These are phyloP conservation scores for Kodamaea suecica DNA, from an alignment of 1,139 yeast species.

Conservation along the genomic window DNA sequence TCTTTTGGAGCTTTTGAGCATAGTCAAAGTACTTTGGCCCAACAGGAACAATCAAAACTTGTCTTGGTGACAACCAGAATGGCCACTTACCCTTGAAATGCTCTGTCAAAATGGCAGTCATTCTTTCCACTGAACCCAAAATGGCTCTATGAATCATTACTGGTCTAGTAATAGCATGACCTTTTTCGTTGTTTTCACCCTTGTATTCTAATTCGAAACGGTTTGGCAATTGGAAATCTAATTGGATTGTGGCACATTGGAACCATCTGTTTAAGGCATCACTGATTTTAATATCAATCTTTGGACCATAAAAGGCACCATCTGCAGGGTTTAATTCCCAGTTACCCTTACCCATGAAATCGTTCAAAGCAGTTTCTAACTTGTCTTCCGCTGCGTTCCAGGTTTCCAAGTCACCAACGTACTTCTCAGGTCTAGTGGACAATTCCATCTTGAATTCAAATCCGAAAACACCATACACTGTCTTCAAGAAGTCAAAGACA, in stretches of 20 bases:
- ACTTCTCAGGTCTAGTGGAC: slow-evolving; percentile 92
- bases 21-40: slow-evolving; percentile 89
- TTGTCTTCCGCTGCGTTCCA: slow-evolving; percentile 88
- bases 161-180: slow-evolving; percentile 54
- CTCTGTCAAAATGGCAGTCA: slow-evolving; percentile 96
- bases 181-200: slow-evolving; percentile 60
- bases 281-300: slow-evolving; percentile 89
- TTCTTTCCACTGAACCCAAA: slow-evolving; percentile 95
- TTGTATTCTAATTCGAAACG: slow-evolving; percentile 88
- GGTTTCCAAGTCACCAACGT: slow-evolving; percentile 78
- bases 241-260: slow-evolving; percentile 97
- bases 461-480: slow-evolving; percentile 80
- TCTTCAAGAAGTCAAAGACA: slow-evolving; percentile 74
- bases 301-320: slow-evolving; percentile 99
- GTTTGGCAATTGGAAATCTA: slow-evolving; percentile 94
- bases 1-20: slow-evolving; percentile 74
- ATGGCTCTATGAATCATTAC: slow-evolving; percentile 99
- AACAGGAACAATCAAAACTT: slow-evolving; percentile 89
- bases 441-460: slow-evolving; percentile 86
- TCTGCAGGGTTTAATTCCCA: slow-evolving; percentile 96
- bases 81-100: slow-evolving; percentile 99
- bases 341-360: slow-evolving; percentile 64
- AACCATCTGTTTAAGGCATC: slow-evolving; percentile 93
- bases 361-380: slow-evolving; percentile 69
- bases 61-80: slow-evolving; percentile 98